phyloP scores from a whole-genome alignment of 176 grass and related monocot genomes.

The Panicum miliaceum region DNA sequence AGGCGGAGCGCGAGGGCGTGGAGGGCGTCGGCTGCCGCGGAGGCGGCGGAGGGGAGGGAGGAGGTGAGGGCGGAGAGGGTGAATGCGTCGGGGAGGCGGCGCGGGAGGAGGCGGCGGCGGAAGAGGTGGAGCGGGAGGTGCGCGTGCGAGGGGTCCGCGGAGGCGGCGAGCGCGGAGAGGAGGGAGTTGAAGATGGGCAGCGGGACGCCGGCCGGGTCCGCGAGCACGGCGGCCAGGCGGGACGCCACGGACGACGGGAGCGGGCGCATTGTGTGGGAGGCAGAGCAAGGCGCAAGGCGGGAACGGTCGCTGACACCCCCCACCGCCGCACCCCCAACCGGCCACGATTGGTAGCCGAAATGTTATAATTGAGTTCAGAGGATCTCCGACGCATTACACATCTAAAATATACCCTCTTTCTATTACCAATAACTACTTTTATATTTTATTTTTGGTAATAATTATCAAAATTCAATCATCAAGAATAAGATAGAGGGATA shows the following conservation, averaged over 20 bases:
- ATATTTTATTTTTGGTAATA: no score
- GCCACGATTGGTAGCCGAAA: no score
- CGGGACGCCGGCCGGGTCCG: slow-evolving; percentile 38
- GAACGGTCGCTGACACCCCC: no score
- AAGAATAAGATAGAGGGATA: no score
- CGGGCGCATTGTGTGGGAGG: slow-evolving; percentile 13
- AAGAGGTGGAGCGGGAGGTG: slow-evolving; percentile 54
- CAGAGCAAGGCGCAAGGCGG: neutral
- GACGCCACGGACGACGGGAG: slow-evolving; percentile 13
- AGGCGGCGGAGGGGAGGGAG: slow-evolving; percentile 19
- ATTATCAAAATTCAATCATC: no score
- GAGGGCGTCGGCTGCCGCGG: neutral
- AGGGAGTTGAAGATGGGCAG: slow-evolving; percentile 56
- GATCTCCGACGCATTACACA: no score
- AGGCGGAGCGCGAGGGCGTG: slow-evolving; percentile 43
- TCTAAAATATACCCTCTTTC: no score
- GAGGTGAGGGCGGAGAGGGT: slow-evolving; percentile 45
- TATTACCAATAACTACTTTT: no score
- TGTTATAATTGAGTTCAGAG: no score
- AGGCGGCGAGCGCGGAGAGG: slow-evolving; percentile 40
- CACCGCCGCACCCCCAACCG: no score
- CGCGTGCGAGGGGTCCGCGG: slow-evolving; percentile 29
- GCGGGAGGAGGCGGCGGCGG: slow-evolving; percentile 44
- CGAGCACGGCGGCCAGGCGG: slow-evolving; percentile 38
- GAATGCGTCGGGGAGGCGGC: slow-evolving; percentile 55